A percentile compares a stretch with the other conserved stretches of the same genome.
phyloP scores from a whole-genome alignment of 192 early-diverging fungal genomes.

The Umbelopsis ramanniana region DNA sequence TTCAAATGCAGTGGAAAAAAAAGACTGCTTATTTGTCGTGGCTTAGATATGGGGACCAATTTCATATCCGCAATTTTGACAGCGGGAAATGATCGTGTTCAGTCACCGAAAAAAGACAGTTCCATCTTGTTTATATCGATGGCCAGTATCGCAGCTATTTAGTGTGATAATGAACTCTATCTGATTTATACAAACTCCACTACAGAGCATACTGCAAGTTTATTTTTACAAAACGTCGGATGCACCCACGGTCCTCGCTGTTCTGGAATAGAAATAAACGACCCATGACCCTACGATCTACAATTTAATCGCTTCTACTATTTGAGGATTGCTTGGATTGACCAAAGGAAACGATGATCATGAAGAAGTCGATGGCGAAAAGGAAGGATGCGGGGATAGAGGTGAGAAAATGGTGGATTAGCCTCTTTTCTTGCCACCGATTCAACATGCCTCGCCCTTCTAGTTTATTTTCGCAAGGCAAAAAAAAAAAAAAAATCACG shows the following conservation, averaged over 20 bases:
- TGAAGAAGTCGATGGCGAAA: no score
- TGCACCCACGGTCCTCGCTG: neutral
- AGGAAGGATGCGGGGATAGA: no score
- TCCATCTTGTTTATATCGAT: neutral
- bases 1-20: neutral
- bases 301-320: neutral
- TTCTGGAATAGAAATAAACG: slow-evolving; percentile 3
- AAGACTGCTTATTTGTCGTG: neutral
- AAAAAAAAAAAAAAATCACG: neutral
- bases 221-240: neutral
- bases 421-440: neutral
- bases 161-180: neutral
- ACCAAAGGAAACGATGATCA: no score
- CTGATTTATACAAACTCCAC: neutral
- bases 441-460: neutral
- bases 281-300: slow-evolving; percentile 21
- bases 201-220: no score
- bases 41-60: neutral
- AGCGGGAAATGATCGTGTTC: neutral
- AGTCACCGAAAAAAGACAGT: no score
- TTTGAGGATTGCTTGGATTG: no score
- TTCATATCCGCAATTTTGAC: neutral
- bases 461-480: neutral
- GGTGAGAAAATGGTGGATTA: no score
- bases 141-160: neutral